Evolutionary conservation across 1,284 basidiomycete species (phyloP).

Genomic region (Phellinidium pouzarii): DNA sequence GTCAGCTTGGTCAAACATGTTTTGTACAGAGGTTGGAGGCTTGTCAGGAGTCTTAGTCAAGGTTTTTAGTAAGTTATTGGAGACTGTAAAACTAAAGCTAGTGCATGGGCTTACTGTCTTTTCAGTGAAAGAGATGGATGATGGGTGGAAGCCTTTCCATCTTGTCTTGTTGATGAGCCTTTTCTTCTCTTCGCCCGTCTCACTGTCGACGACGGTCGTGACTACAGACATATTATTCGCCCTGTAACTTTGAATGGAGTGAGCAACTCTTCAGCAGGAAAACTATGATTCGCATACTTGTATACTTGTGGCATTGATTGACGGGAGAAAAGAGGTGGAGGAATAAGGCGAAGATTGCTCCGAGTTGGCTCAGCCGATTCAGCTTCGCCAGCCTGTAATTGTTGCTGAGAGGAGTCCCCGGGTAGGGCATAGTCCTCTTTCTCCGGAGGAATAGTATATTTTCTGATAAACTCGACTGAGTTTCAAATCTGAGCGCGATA

Average conservation of each 20-base stretch:
- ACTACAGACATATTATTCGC: constrained; percentile 67
- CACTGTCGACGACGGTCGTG: constrained; percentile 57
- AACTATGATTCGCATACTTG: constrained; percentile 41
- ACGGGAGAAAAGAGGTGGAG: constrained; percentile 80
- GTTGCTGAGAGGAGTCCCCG: constrained; percentile 17
- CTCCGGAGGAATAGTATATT: constrained; percentile 62
- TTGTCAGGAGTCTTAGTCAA: not conserved
- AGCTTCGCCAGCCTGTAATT: constrained; percentile 17
- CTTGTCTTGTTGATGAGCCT: constrained; percentile 73
- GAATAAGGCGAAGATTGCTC: constrained; percentile 66
- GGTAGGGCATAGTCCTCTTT: constrained; percentile 51
- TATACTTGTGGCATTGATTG: constrained; percentile 73
- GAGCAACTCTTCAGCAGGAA: not conserved
- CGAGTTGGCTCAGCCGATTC: constrained; percentile 16
- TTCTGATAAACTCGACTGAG: constrained; percentile 64
- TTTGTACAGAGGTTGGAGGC: constrained; percentile 6
- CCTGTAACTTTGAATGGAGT: constrained; percentile 51
- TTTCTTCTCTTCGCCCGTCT: constrained; percentile 75
- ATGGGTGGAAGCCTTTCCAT: constrained; percentile 73
- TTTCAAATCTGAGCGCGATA: too few species aligned
- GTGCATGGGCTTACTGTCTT: constrained; percentile 35
- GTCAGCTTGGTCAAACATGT: not conserved
- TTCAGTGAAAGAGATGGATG: constrained; percentile 63
- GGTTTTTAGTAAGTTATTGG: not conserved
- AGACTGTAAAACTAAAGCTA: not conserved